phyloP scores from a whole-genome alignment of 371 early-diverging fungal genomes.

The Mucor saturninus region DNA sequence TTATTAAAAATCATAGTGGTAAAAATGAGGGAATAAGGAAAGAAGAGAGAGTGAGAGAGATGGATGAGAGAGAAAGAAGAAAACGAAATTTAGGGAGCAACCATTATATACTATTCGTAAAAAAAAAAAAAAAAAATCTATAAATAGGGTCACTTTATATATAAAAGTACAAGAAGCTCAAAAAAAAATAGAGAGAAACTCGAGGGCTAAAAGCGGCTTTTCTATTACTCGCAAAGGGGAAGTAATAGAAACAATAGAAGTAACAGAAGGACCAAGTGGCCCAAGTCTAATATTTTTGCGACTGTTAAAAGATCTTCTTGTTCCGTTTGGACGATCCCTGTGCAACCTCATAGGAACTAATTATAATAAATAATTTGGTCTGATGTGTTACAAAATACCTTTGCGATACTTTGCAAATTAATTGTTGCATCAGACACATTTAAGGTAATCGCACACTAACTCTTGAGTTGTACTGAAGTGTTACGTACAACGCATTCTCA shows the following conservation, averaged over 20 bases:
- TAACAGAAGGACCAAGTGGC: slow-evolving; percentile 13
- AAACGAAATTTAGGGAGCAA: slow-evolving; percentile 1
- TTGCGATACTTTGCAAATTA: background rate
- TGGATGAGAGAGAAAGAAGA: background rate
- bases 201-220: background rate
- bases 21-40: background rate
- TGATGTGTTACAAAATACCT: slow-evolving; percentile 17
- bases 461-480: too few species aligned
- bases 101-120: slow-evolving; percentile 3
- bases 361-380: slow-evolving; percentile 7
- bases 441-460: background rate
- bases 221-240: background rate
- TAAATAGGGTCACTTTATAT: background rate
- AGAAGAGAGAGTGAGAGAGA: background rate
- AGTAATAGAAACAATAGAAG: slow-evolving; percentile 28
- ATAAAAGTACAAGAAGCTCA: background rate
- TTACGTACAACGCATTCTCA: too few species aligned
- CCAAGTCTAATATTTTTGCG: background rate
- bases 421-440: background rate
- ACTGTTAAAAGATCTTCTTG: slow-evolving; percentile 5
- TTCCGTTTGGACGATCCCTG: slow-evolving; percentile 27
- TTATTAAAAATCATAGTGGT: slow-evolving; percentile 25
- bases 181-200: slow-evolving; percentile 4
- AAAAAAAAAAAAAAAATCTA: slow-evolving; percentile 9
- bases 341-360: slow-evolving; percentile 1